Evolutionary conservation across 805 yeast genomes (phyloP).

Genomic region (Candida corydali): DNA sequence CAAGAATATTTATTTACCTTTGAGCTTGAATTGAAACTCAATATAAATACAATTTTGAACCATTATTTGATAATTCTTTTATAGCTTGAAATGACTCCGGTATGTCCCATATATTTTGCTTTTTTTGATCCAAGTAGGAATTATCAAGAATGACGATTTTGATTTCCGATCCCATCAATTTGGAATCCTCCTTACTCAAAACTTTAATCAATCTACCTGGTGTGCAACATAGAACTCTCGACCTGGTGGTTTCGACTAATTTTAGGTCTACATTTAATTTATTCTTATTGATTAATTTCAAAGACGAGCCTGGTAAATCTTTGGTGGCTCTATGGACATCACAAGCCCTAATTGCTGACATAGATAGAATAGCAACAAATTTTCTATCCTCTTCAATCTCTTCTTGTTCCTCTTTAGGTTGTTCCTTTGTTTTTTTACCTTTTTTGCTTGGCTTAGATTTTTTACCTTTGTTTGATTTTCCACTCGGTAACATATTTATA

Average conservation of each 20-base stretch:
- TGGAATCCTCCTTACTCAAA: slow-evolving; percentile 38
- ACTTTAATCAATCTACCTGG: slow-evolving; percentile 56
- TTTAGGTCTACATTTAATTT: slow-evolving; percentile 60
- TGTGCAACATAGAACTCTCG: slow-evolving; percentile 58
- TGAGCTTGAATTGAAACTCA: slow-evolving; percentile 8
- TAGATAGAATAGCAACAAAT: slow-evolving; percentile 51
- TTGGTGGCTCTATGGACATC: slow-evolving; percentile 68
- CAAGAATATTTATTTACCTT: slow-evolving; percentile 21
- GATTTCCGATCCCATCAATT: slow-evolving; percentile 40
- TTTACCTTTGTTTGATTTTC: slow-evolving; percentile 24
- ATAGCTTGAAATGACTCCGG: slow-evolving; percentile 42
- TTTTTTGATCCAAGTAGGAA: slow-evolving; percentile 56
- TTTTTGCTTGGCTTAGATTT: slow-evolving; percentile 23
- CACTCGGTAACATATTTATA: slow-evolving; percentile 39
- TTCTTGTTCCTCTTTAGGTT: slow-evolving; percentile 2
- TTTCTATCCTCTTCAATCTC: slow-evolving; percentile 23
- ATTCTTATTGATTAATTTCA: slow-evolving; percentile 74
- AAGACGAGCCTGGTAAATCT: slow-evolving; percentile 47
- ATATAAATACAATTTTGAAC: slow-evolving; percentile 52
- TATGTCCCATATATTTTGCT: slow-evolving; percentile 57
- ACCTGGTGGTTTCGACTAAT: slow-evolving; percentile 37
- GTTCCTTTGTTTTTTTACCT: slow-evolving; percentile 13
- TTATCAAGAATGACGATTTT: slow-evolving; percentile 57
- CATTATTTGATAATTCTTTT: slow-evolving; percentile 36
- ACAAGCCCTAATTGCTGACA: slow-evolving; percentile 85